Base-by-base conservation (phyloP, 768 basidiomycete genomes). In the Lentinula sp. region DNA sequence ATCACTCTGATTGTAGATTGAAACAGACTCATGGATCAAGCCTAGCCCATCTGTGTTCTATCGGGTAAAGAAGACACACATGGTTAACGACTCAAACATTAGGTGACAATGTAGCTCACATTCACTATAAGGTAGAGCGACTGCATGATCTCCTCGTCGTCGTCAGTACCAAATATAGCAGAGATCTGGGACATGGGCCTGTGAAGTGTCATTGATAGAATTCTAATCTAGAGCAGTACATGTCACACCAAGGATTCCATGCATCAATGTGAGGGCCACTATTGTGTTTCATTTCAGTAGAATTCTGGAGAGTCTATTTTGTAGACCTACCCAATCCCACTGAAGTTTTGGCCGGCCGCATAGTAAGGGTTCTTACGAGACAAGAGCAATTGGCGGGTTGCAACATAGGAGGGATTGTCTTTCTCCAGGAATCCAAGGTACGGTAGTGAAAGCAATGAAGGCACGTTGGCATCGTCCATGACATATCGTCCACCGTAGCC, bases 401-500 rank as follows among this genome's bases (percentile, higher is more conserved):
- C 81, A 36, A 83, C 70, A 68, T 91, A 91, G 0, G 80, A 75
- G 7, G 82, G 74, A 65, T 91, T 65, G 23, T 71, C 68, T 66
- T 77, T 88, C 45, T 86, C 78, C 60, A 92, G 73, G 73, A 91
- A 91, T 1, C 88, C 88, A 28, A 92, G 81, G 68, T 92, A 92
- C 10, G 90, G 90, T 37, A 92, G 77, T 0, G 90, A 87, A 23
- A 92, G 72, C n/a, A 91, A 75, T 0, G 89, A 89, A 4, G 90
- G 90, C 46, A 92, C 90, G 64, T 92, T 92, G 6, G 90, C 90
- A 65, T 92, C 90, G 65, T 91, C 90, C 90, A 91, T 91, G 18
- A 90, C 82, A 70, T 90, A 90, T 60, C 83, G 76, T 9, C 84
- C 81, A 37, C 90, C 87, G 54, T 87, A 79, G 7, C 88, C 85